Evolutionary conservation across 2,329 filamentous ascomycete species (phyloP).

Genomic region (Colletotrichum acutatum): DNA sequence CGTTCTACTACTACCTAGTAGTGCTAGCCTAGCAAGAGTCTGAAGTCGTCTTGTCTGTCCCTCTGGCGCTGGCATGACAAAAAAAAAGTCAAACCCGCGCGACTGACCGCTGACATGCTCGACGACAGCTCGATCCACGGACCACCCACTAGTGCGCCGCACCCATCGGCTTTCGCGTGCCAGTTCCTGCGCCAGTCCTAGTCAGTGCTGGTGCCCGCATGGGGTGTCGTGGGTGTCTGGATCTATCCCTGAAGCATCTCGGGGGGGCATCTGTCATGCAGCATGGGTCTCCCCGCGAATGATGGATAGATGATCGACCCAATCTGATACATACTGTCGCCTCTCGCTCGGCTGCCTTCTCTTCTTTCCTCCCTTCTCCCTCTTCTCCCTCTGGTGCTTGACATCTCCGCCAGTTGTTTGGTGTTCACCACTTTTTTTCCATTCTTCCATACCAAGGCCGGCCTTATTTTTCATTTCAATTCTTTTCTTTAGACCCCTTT

Average conservation of each 20-base stretch:
- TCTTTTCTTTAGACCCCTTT: conserved; percentile 30
- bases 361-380: conserved; percentile 20
- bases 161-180: conserved; percentile 36
- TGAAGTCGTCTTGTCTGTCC: background rate
- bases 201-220: conserved; percentile 35
- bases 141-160: conserved; percentile 33
- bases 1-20: background rate
- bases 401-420: conserved; percentile 15
- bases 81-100: conserved; percentile 15
- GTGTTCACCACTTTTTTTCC: conserved; percentile 29
- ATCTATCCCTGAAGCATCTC: conserved; percentile 34
- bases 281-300: conserved; percentile 37
- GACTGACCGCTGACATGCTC: conserved; percentile 15
- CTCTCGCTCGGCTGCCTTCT: conserved; percentile 30
- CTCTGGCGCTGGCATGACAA: conserved; percentile 10
- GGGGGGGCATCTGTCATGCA: conserved; percentile 32
- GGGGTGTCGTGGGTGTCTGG: conserved; percentile 34
- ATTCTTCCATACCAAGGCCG: conserved; percentile 35
- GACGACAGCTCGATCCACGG: conserved; percentile 19
- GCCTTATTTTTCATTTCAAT: conserved; percentile 33
- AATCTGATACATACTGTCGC: conserved; percentile 38
- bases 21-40: background rate
- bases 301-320: conserved; percentile 35
- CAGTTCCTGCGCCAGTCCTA: conserved; percentile 36
- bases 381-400: conserved; percentile 17